Base-by-base conservation (phyloP, 441 rosid species). In the Sinapis alba region DNA sequence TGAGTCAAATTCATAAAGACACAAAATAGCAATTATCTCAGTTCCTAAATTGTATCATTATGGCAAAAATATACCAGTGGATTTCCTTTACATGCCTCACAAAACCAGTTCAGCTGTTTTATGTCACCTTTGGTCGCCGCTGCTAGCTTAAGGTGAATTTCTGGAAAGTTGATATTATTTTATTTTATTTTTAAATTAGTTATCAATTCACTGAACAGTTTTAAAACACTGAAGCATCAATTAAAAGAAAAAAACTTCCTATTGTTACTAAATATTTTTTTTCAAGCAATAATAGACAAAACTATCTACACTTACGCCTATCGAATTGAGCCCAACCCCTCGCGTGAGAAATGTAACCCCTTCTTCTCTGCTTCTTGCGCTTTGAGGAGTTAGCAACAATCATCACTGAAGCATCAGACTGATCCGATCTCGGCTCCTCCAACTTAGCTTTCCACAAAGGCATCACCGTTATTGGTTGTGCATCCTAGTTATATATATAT, bases 21-120 rank as follows among this genome's bases (percentile, higher is more conserved):
- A 23, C 27, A 41, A 16, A 23, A 21, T 43, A 47, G 3, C 15
- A 66, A 66, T 6, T 12, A 7, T 63, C 5, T n/a, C 3, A 30
- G 23, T 47, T 64, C 26, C 11, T 24, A 56, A 64, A 7, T 51
- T 63, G 38, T 62, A 21, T 23, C 19, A 16, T 10, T 34, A 16
- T 34, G 54, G 18, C 9, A 13, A 57, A n/a, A 1, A n/a, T 8
- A 18, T 82, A 90, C 96, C 94, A 74, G 93, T 21, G 93, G 81
- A 65, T 85, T 86, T 85, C 98, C 98, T 83, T 89, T 89, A 88
- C 98, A 90, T 45, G 98, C 94, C 82, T 90, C 84, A 62, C 92
- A 88, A 80, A 90, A 92, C 86, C 82, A 81, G 77, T 82, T 81
- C 66, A 92, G 84, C 74, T 90, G 94, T 80, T 83, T 80, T 57